Conservation (phyloP, 768 basidiomycete genomes). For the Calocera cornea region DNA sequence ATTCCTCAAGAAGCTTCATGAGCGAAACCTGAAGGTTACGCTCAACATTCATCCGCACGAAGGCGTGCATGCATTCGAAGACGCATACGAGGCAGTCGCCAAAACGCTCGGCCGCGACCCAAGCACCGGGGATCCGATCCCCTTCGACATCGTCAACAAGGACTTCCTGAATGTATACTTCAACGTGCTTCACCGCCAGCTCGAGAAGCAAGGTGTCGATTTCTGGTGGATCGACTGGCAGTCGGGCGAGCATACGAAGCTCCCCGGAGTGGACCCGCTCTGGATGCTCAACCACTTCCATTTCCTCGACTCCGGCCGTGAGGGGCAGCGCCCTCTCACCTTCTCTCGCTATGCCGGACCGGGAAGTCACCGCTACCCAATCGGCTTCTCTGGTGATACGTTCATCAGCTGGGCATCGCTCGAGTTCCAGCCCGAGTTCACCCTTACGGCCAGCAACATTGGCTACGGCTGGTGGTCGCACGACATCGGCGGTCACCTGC, state of each 20-base stretch:
- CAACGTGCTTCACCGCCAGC: slow-evolving; percentile 12
- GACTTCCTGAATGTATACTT: slow-evolving; percentile 15
- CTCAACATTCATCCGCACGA: slow-evolving; percentile 18
- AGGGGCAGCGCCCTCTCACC: slow-evolving; percentile 12
- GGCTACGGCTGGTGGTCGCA: slow-evolving; percentile 17
- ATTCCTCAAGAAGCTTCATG: slow-evolving; percentile 16
- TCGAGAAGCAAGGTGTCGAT: slow-evolving; percentile 18
- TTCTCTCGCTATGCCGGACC: slow-evolving; percentile 17
- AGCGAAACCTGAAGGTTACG: slow-evolving; percentile 14
- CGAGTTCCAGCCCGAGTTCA: slow-evolving; percentile 17
- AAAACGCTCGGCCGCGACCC: slow-evolving; percentile 14
- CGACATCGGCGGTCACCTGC: slow-evolving; percentile 16
- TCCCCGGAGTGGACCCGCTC: slow-evolving; percentile 14
- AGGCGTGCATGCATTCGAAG: slow-evolving; percentile 16
- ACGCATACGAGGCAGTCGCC: slow-evolving; percentile 14
- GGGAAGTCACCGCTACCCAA: slow-evolving; percentile 16
- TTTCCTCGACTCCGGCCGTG: slow-evolving; percentile 13
- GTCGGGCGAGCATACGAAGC: slow-evolving; percentile 12
- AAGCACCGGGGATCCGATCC: slow-evolving; percentile 9
- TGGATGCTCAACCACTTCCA: slow-evolving; percentile 18
- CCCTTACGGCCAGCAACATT: slow-evolving; percentile 16
- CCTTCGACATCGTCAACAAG: slow-evolving; percentile 15
- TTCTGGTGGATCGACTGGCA: slow-evolving; percentile 20
- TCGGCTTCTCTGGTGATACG: slow-evolving; percentile 17
- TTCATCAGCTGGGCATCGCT: slow-evolving; percentile 16